phyloP scores from a whole-genome alignment of 345 rosid species.

The Hevea brasiliensis region DNA sequence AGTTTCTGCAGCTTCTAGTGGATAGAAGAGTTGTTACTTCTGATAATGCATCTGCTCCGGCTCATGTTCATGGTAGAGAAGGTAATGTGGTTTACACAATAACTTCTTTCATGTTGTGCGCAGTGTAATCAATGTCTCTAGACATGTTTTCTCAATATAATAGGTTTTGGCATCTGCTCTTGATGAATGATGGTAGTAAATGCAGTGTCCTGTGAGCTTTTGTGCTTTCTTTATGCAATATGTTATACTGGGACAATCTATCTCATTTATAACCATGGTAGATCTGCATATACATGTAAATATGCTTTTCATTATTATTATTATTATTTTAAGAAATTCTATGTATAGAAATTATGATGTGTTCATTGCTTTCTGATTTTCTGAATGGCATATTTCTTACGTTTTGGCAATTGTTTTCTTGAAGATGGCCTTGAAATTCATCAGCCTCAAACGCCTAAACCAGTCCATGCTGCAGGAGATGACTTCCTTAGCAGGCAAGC shows the following conservation, averaged over 20 bases:
- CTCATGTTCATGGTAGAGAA: constrained; percentile 43
- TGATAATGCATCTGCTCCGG: constrained; percentile 30
- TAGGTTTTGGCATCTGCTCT: neutral
- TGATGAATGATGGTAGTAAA: neutral
- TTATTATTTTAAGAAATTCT: neutral
- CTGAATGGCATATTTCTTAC: neutral
- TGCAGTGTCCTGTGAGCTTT: neutral
- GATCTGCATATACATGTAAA: neutral
- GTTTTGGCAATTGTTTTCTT: constrained; percentile 12
- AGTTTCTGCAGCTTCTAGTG: constrained; percentile 33
- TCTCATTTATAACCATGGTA: neutral
- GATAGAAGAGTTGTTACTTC: constrained; percentile 19
- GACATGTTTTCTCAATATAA: neutral
- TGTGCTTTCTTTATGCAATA: neutral
- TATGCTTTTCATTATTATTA: neutral
- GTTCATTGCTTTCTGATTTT: neutral
- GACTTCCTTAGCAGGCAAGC: constrained; percentile 57
- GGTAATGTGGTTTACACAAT: constrained; percentile 32
- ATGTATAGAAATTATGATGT: neutral
- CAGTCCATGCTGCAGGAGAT: constrained; percentile 44
- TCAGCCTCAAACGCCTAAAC: constrained; percentile 41
- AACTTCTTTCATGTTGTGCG: neutral
- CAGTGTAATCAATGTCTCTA: neutral
- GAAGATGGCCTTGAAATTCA: constrained; percentile 43
- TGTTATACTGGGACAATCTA: neutral